Conservation (phyloP, 192 early-diverging fungal genomes). For the Entomortierella chlamydospora region DNA sequence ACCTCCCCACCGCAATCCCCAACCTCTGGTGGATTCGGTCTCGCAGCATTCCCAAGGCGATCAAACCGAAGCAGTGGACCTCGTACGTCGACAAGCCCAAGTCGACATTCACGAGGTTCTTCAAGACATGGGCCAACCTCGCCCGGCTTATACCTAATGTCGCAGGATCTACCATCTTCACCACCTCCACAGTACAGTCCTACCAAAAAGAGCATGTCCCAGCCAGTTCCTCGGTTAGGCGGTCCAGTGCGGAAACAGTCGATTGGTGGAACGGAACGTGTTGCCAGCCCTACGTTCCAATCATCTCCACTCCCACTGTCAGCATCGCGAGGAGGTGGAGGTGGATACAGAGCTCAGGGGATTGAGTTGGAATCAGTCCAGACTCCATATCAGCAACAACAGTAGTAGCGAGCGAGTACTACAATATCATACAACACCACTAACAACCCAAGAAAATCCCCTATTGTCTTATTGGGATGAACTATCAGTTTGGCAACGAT, state of each 20-base stretch:
- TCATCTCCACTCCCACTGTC: background rate
- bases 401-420: too few species aligned
- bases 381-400: too few species aligned
- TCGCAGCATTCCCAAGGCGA: background rate
- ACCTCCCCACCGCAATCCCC: conserved; percentile 17
- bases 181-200: background rate
- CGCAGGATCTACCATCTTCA: background rate
- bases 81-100: background rate
- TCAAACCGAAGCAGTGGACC: background rate
- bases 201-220: background rate
- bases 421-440: too few species aligned
- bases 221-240: background rate
- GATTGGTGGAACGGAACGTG: background rate
- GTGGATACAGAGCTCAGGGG: conserved; percentile 4
- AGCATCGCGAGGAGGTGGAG: conserved; percentile 26
- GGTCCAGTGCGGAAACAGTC: background rate
- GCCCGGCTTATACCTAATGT: background rate
- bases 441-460: too few species aligned
- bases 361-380: conserved; percentile 10
- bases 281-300: background rate
- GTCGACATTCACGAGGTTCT: background rate
- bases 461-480: too few species aligned
- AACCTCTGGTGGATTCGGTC: conserved; percentile 9
- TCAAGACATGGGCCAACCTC: background rate
- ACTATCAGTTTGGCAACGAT: too few species aligned